These are phyloP conservation scores for Phytophthora gonapodyides DNA, from an alignment of 352 stramenopile genomes.

Conservation along the genomic window DNA sequence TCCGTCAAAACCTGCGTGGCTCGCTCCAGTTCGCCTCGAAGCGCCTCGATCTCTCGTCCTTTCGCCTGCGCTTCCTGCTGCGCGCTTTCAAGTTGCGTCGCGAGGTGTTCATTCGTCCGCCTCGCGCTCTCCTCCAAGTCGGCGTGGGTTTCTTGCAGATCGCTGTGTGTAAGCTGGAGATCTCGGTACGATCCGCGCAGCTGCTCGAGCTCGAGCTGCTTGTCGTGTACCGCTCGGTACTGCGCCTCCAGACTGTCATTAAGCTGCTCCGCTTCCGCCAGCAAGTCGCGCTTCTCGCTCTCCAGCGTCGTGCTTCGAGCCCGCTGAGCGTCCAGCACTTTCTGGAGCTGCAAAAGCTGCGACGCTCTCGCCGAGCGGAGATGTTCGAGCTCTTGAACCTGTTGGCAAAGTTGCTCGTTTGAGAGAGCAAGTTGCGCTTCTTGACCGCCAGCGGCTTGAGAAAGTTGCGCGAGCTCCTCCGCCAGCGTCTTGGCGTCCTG, in stretches of 20 bases:
- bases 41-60: constrained; percentile 27
- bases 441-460: constrained; percentile 38
- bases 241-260: constrained; percentile 60
- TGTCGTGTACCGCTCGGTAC: constrained; percentile 55
- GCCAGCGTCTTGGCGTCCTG: constrained; percentile 53
- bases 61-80: constrained; percentile 27
- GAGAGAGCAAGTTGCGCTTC: constrained; percentile 47
- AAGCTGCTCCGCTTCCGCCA: constrained; percentile 66
- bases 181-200: constrained; percentile 49
- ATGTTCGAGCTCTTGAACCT: constrained; percentile 63
- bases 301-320: constrained; percentile 53
- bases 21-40: constrained; percentile 14
- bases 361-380: constrained; percentile 32
- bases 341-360: constrained; percentile 69
- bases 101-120: constrained; percentile 40
- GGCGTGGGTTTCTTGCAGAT: constrained; percentile 62
- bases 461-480: constrained; percentile 58
- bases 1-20: constrained; percentile 11
- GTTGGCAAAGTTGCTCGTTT: constrained; percentile 52
- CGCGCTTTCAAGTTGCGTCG: constrained; percentile 36
- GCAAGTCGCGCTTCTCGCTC: constrained; percentile 64
- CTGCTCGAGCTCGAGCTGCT: constrained; percentile 67
- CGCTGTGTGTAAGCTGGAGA: constrained; percentile 52
- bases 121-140: constrained; percentile 45
- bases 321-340: constrained; percentile 53